Percentiles rank a stretch among this genome's conserved stretches.
Evolutionary conservation across 202 grass and related monocot genomes (phyloP).

Genomic region (Zoysia matrella): DNA sequence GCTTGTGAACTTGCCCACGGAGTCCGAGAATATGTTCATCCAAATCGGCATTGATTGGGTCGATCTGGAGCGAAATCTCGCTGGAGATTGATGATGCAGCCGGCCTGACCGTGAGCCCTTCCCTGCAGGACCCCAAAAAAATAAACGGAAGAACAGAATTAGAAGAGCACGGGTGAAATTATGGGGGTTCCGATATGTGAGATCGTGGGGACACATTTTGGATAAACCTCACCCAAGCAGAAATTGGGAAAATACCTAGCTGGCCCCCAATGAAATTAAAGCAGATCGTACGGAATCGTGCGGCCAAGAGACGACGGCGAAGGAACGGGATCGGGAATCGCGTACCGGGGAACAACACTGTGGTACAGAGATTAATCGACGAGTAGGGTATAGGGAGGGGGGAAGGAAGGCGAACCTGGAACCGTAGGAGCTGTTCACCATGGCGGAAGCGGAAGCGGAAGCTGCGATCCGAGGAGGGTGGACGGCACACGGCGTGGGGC

Average conservation of each 20-base stretch:
- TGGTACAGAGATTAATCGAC: neutral
- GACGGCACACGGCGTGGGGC: neutral
- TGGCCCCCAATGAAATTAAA: neutral
- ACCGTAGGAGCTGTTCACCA: conserved; percentile 59
- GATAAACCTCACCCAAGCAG: neutral
- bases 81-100: conserved; percentile 54
- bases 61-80: conserved; percentile 79
- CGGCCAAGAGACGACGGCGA: neutral
- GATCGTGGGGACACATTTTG: no score
- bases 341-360: neutral
- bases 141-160: neutral
- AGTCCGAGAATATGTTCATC: conserved; percentile 73
- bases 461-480: neutral
- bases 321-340: neutral
- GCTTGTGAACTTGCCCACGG: conserved; percentile 54
- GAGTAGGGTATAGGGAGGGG: neutral
- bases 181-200: neutral
- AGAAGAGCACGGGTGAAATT: neutral
- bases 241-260: neutral
- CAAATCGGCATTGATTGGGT: conserved; percentile 71
- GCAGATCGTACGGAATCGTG: neutral
- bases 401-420: conserved; percentile 44
- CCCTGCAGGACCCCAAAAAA: conserved; percentile 45
- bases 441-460: conserved; percentile 11
- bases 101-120: conserved; percentile 57